Evolutionary conservation across 192 early-diverging fungal species (phyloP).

Genomic region (Linnemannia exigua): DNA sequence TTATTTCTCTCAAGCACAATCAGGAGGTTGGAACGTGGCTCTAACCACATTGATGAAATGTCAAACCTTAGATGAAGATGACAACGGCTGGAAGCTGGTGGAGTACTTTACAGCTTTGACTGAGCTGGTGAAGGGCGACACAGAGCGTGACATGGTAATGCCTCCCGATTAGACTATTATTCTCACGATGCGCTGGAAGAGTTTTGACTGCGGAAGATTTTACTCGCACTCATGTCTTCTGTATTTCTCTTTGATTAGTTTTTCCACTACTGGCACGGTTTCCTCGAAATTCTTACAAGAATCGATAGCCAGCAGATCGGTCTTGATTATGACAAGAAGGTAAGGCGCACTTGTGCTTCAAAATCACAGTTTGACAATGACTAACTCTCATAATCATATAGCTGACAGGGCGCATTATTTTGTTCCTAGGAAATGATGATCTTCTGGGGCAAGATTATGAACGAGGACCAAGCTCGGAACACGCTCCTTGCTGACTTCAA

Average conservation of each 20-base stretch:
- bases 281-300: constrained; percentile 28
- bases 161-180: neutral
- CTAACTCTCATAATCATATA: too few species aligned
- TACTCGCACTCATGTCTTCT: neutral
- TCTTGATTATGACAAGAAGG: constrained; percentile 50
- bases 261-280: constrained; percentile 13
- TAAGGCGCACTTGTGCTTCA: neutral
- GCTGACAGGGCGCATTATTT: too few species aligned
- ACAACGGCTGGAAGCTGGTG: constrained; percentile 33
- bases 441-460: constrained; percentile 45
- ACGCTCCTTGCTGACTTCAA: constrained; percentile 17
- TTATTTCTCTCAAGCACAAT: neutral
- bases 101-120: constrained; percentile 44
- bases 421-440: constrained; percentile 43
- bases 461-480: constrained; percentile 24
- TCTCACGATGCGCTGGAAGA: neutral
- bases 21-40: neutral
- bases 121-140: constrained; percentile 30
- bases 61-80: constrained; percentile 34
- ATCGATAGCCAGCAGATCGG: constrained; percentile 41
- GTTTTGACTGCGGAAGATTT: neutral
- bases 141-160: constrained; percentile 30
- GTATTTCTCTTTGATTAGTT: constrained; percentile 14
- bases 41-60: neutral
- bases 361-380: neutral